Percentiles rank a stretch among this genome's conserved stretches.
Conservation (phyloP, 352 stramenopile species). For the Phytophthora sojae region DNA sequence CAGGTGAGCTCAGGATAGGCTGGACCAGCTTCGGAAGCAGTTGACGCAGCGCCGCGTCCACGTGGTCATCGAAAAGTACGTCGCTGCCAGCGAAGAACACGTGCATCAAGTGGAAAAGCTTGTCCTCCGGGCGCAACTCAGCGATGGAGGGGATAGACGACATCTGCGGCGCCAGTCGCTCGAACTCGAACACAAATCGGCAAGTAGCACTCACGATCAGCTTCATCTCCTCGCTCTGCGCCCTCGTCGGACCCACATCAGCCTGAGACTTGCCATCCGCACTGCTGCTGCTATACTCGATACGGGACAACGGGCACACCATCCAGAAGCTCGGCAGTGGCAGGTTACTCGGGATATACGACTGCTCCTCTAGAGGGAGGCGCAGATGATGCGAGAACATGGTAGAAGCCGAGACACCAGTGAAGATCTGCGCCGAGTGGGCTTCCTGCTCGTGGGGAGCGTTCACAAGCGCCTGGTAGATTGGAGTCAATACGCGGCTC, state of each 20-base stretch:
- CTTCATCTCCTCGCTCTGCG: slow-evolving; percentile 76
- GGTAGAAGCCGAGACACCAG: slow-evolving; percentile 7
- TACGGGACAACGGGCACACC: slow-evolving; percentile 71
- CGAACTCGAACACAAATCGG: slow-evolving; percentile 69
- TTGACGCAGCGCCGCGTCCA: slow-evolving; percentile 58
- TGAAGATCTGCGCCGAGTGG: slow-evolving; percentile 56
- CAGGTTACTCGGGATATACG: slow-evolving; percentile 60
- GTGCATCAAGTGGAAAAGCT: slow-evolving; percentile 78
- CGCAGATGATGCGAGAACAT: slow-evolving; percentile 69
- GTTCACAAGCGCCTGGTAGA: slow-evolving; percentile 76
- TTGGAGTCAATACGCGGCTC: slow-evolving; percentile 61
- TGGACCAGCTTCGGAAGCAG: slow-evolving; percentile 58
- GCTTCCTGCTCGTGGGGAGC: slow-evolving; percentile 61
- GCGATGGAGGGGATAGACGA: slow-evolving; percentile 29
- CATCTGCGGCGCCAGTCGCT: slow-evolving; percentile 37
- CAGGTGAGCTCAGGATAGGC: slow-evolving; percentile 35
- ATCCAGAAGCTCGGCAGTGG: slow-evolving; percentile 76
- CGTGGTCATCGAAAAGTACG: slow-evolving; percentile 74
- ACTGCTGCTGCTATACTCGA: slow-evolving; percentile 55
- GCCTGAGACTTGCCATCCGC: slow-evolving; percentile 16
- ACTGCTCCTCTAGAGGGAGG: slow-evolving; percentile 63
- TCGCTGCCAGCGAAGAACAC: slow-evolving; percentile 78
- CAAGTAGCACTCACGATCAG: slow-evolving; percentile 75
- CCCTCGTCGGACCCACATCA: slow-evolving; percentile 43
- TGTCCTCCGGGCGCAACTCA: slow-evolving; percentile 61